These are phyloP conservation scores for Colletotrichum sp. DNA, from an alignment of 2,329 filamentous ascomycete species.

Conservation along the genomic window DNA sequence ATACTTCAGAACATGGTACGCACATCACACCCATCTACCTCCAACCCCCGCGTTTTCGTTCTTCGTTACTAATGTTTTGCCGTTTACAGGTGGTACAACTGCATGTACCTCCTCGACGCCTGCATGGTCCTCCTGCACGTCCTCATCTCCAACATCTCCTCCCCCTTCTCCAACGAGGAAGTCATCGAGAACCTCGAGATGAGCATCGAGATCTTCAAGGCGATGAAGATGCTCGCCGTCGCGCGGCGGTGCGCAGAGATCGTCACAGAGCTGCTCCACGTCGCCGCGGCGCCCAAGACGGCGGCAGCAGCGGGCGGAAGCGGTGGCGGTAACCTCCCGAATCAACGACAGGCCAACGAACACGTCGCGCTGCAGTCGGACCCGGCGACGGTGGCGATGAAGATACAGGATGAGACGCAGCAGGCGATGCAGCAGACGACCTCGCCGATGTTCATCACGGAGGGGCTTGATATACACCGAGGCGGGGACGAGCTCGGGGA, in stretches of 20 bases:
- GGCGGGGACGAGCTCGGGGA: neutral
- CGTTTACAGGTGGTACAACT: constrained; percentile 12
- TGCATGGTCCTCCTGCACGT: constrained; percentile 17
- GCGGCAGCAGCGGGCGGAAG: neutral
- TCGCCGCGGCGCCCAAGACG: neutral
- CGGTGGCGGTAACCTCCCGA: neutral
- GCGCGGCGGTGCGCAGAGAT: constrained; percentile 17
- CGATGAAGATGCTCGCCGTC: constrained; percentile 19
- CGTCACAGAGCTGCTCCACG: constrained; percentile 6
- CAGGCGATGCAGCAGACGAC: neutral
- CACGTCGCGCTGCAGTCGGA: neutral
- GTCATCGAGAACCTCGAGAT: constrained; percentile 16
- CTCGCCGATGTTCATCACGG: neutral
- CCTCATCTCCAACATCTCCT: constrained; percentile 14
- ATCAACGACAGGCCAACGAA: neutral
- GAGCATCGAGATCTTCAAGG: constrained; percentile 19
- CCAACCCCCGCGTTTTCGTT: neutral
- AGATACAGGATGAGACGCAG: neutral
- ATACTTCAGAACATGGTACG: constrained; percentile 15
- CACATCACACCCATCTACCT: neutral
- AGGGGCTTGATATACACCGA: neutral
- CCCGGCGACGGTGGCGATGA: neutral
- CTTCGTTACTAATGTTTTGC: neutral
- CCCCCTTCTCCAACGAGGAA: constrained; percentile 2
- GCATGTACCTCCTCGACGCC: constrained; percentile 18